Conservation (phyloP, 805 yeast genomes). For the Barnettozyma siamensis region DNA sequence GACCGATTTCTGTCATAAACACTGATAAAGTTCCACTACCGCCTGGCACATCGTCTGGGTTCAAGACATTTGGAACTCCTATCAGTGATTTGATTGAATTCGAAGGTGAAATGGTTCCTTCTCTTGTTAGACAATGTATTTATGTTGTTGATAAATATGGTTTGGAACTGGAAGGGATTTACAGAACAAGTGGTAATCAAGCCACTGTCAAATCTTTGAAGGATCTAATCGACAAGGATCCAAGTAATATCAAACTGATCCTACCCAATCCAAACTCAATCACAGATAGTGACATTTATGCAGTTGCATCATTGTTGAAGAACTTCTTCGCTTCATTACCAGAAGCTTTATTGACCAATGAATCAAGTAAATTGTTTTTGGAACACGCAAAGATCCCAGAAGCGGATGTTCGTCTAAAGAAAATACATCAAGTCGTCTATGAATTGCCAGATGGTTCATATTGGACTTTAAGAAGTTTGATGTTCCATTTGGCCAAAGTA, state of each 20-base stretch:
- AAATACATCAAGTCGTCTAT: conserved; percentile 79
- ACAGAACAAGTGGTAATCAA: conserved; percentile 77
- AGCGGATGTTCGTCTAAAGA: conserved; percentile 57
- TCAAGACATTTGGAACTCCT: conserved; percentile 74
- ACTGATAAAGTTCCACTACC: conserved; percentile 24
- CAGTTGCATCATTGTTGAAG: conserved; percentile 84
- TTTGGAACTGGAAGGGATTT: conserved; percentile 79
- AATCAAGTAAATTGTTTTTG: conserved; percentile 55
- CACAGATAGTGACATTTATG: conserved; percentile 75
- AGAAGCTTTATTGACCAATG: conserved; percentile 72
- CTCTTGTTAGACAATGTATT: conserved; percentile 83
- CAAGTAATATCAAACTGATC: conserved; percentile 53
- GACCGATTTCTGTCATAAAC: conserved; percentile 26
- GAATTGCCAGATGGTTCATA: conserved; percentile 92
- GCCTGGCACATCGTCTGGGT: conserved; percentile 24
- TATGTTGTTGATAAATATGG: conserved; percentile 84
- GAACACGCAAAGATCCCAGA: conserved; percentile 67
- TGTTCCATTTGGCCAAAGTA: conserved; percentile 80
- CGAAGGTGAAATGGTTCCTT: conserved; percentile 90
- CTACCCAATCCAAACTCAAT: conserved; percentile 50
- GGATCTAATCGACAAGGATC: conserved; percentile 68
- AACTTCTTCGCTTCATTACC: conserved; percentile 81
- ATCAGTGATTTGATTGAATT: conserved; percentile 69
- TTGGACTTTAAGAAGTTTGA: conserved; percentile 78
- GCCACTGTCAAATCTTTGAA: conserved; percentile 67